phyloP scores from a whole-genome alignment of 2,329 filamentous ascomycete genomes.

The Microdochium trichocladiopsis region DNA sequence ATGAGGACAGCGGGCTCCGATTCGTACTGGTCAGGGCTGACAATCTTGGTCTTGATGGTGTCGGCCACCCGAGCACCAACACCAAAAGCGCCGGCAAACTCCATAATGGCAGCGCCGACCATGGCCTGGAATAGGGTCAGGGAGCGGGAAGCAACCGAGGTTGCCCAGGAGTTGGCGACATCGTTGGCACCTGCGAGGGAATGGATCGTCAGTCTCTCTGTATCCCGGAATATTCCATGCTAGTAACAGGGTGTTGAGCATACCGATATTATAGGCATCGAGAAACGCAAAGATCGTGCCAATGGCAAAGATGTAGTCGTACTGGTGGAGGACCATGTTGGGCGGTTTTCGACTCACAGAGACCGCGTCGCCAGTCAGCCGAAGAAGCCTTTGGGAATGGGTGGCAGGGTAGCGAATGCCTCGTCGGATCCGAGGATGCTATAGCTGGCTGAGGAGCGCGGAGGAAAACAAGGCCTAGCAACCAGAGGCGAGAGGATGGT shows the following conservation, averaged over 20 bases:
- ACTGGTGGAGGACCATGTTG: slow-evolving; percentile 36
- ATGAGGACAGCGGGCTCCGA: slow-evolving; percentile 44
- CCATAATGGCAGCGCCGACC: slow-evolving; percentile 50
- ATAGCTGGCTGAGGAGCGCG: not conserved
- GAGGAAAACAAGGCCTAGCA: not conserved
- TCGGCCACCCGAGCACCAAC: slow-evolving; percentile 54
- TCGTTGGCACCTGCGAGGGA: slow-evolving; percentile 42
- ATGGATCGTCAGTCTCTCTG: too few species aligned
- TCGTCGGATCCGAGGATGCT: not conserved
- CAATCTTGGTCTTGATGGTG: slow-evolving; percentile 55
- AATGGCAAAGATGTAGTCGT: slow-evolving; percentile 57
- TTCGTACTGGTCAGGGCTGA: slow-evolving; percentile 34
- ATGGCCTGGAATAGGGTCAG: slow-evolving; percentile 54
- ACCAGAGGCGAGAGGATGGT: not conserved
- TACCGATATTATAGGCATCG: slow-evolving; percentile 60
- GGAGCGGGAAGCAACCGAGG: slow-evolving; percentile 63
- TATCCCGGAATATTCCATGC: too few species aligned
- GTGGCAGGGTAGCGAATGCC: not conserved
- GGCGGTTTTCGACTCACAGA: not conserved
- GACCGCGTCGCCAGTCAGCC: not conserved
- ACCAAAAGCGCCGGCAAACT: slow-evolving; percentile 53
- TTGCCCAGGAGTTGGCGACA: slow-evolving; percentile 74
- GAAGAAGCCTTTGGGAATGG: not conserved
- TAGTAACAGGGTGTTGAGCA: slow-evolving; percentile 2
- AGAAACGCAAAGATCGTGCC: slow-evolving; percentile 59